Base-by-base conservation (phyloP, 176 grass and related monocot genomes). In the Dendrocalamus sinicus region DNA sequence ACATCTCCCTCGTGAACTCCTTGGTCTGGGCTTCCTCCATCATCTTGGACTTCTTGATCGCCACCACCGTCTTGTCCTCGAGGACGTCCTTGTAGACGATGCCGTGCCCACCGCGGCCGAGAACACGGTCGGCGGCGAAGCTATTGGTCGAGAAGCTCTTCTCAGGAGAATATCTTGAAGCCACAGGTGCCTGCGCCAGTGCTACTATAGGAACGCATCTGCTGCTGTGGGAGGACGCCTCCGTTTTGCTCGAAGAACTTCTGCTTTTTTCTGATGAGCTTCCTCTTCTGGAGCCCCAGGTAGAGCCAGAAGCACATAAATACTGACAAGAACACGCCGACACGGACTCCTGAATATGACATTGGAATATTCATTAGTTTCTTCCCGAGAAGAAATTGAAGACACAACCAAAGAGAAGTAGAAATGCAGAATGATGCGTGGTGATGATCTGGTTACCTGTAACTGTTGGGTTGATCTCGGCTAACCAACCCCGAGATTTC, bases 181-280 rank as follows among this genome's bases (percentile, higher is more conserved):
- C 69, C 72, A 50, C 72, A 39, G 32, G 67, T 26, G 11, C 72
- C 68, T 1, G 63, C 46, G 28, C 72, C 67, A 35, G 73, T 39
- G 2, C 9, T 40, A 8, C 10, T 60, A 22, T 81, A 75, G 4
- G 94, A 85, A 1, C 26, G 47, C 48, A 95, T 87, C 20, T 91
- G 80, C 55, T 88, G 89, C 67, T 86, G 86, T 10, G 93, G 67
- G 7, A 95, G 22, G 14, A 91, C 40, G 1, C 94, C 94, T 2
- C 94, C 94, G 37, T 95, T 95, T 48, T 89, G 91, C 84, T 95
- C 81, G 26, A 93, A 95, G 72, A 91, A 91, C 32, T 35, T 78
- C 45, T 81, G 80, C 73, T 91, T 95, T 1, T 86, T 60, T 64
- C 75, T 79, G 45, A 93, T 85, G 22, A 86, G 87, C 53, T 68